A percentile compares a stretch with the other conserved stretches of the same genome.
Evolutionary conservation across 768 basidiomycete species (phyloP).

Genomic region (Lactifluus hygrophoroides): DNA sequence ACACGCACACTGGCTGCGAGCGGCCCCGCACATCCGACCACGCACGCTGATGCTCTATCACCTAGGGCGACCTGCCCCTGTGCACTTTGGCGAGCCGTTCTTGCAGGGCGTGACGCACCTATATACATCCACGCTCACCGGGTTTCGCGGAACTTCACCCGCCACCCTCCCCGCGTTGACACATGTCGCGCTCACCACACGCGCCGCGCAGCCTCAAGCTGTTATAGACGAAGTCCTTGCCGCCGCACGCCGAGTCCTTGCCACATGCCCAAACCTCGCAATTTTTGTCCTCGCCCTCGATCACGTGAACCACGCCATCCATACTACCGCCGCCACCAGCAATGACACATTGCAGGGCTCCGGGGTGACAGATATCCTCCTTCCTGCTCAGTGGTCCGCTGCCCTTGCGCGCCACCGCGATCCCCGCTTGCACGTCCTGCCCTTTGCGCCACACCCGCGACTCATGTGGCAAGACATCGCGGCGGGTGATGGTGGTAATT

Average conservation of each 20-base stretch:
- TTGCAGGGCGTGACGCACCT: constrained; percentile 14
- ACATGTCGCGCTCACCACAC: constrained; percentile 17
- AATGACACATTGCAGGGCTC: neutral
- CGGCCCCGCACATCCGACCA: constrained; percentile 4
- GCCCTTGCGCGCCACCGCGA: constrained; percentile 5
- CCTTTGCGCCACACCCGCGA: constrained; percentile 15
- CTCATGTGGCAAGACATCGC: constrained; percentile 13
- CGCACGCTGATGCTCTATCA: constrained; percentile 20
- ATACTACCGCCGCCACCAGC: neutral
- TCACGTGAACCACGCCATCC: neutral
- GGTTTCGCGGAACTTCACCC: constrained; percentile 15
- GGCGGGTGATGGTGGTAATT: neutral
- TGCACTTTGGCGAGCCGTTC: constrained; percentile 18
- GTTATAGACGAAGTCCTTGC: constrained; percentile 3
- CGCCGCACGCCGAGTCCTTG: neutral
- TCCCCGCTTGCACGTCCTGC: constrained; percentile 16
- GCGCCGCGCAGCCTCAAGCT: constrained; percentile 3
- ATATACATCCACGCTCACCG: constrained; percentile 18
- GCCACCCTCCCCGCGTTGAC: constrained; percentile 11
- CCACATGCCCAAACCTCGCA: constrained; percentile 5
- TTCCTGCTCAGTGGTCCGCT: neutral
- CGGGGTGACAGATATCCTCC: neutral
- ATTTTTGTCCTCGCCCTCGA: constrained; percentile 18
- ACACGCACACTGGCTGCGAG: constrained; percentile 20
- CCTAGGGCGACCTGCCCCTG: constrained; percentile 15